These are phyloP conservation scores for Nitzschia sp. DNA, from an alignment of 108 stramenopile species.

Conservation along the genomic window DNA sequence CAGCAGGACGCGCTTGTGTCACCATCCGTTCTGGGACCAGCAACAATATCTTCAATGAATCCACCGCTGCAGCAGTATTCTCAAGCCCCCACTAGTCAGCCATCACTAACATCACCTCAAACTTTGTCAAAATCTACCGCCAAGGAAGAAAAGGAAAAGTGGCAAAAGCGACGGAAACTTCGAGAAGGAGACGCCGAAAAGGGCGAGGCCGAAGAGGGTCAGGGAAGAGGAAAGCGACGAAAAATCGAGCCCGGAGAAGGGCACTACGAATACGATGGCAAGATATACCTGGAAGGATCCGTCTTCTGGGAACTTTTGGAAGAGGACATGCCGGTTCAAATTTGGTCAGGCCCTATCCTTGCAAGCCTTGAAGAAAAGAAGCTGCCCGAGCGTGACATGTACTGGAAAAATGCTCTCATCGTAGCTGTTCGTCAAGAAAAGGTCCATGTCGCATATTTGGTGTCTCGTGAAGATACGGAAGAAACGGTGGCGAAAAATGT, in stretches of 20 bases:
- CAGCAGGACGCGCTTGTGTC: neutral
- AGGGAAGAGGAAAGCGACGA: neutral
- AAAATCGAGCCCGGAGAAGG: slow-evolving; percentile 34
- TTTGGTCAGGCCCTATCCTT: slow-evolving; percentile 66
- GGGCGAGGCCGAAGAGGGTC: neutral
- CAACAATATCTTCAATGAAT: neutral
- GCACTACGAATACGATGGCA: slow-evolving; percentile 51
- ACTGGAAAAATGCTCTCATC: slow-evolving; percentile 75
- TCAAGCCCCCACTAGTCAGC: neutral
- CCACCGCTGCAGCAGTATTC: neutral
- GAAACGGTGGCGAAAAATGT: slow-evolving; percentile 79
- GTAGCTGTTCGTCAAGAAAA: slow-evolving; percentile 31
- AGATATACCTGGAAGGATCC: slow-evolving; percentile 69
- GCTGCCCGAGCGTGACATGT: slow-evolving; percentile 40
- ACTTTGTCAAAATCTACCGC: neutral
- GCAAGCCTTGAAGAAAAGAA: slow-evolving; percentile 54
- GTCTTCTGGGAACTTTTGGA: slow-evolving; percentile 64
- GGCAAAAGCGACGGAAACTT: slow-evolving; percentile 46
- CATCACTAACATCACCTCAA: slow-evolving; percentile 23
- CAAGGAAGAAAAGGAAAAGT: slow-evolving; percentile 49
- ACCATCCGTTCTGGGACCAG: neutral
- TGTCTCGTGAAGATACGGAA: slow-evolving; percentile 50
- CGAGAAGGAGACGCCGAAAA: slow-evolving; percentile 13
- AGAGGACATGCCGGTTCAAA: slow-evolving; percentile 82
- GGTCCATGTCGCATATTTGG: slow-evolving; percentile 72